phyloP scores from a whole-genome alignment of 2,329 filamentous ascomycete species.

The Trichoderma atroviride region DNA sequence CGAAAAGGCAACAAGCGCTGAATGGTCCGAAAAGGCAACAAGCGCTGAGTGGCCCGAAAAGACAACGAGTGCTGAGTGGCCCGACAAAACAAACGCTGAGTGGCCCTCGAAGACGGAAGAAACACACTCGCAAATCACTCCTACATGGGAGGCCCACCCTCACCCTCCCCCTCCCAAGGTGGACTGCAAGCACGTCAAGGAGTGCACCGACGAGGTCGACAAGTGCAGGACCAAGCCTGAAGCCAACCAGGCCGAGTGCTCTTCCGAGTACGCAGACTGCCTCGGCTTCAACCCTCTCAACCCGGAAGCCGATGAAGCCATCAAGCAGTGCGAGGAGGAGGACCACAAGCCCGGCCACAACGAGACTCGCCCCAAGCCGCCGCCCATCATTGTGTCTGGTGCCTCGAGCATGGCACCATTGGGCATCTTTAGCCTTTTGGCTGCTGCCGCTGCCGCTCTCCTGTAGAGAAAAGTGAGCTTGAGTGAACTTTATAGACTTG shows the following conservation, averaged over 20 bases:
- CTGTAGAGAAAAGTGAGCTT: constrained; percentile 28
- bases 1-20: no score
- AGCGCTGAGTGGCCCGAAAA: no score
- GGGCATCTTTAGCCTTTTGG: constrained; percentile 30
- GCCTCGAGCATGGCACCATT: constrained; percentile 33
- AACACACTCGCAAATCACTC: not conserved
- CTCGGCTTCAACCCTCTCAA: constrained; percentile 18
- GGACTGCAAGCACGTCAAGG: constrained; percentile 1
- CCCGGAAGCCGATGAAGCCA: not conserved
- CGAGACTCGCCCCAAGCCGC: constrained; percentile 10
- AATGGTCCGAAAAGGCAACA: no score
- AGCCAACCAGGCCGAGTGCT: constrained; percentile 7
- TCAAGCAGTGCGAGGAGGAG: not conserved
- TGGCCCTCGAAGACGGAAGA: not conserved
- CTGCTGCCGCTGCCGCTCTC: constrained; percentile 34
- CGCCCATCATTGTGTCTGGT: constrained; percentile 28
- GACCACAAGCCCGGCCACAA: not conserved
- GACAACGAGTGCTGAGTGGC: not conserved
- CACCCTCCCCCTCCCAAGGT: constrained; percentile 2
- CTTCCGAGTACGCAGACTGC: constrained; percentile 5
- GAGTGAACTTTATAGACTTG: not conserved
- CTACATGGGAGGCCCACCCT: not conserved
- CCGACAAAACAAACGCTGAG: not conserved
- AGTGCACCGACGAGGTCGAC: not conserved
- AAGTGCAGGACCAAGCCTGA: not conserved